Evolutionary conservation across 1,139 yeast species (phyloP).

Genomic region (Candida pseudoviswanathii): DNA sequence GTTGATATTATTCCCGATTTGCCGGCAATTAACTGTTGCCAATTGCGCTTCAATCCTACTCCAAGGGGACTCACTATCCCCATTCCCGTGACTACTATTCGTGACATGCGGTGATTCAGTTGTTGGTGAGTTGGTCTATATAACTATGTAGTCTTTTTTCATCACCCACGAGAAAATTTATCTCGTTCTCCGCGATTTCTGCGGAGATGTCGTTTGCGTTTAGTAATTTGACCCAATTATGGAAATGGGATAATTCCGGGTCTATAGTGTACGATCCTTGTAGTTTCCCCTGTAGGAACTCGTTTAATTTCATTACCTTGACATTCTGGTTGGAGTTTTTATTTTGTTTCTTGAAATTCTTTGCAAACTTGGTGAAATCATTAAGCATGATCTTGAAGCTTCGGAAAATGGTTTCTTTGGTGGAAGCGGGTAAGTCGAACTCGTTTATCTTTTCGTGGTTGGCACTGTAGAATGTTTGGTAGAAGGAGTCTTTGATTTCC

Average conservation of each 20-base stretch:
- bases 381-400: slow-evolving; percentile 26
- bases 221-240: slow-evolving; percentile 34
- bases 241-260: slow-evolving; percentile 19
- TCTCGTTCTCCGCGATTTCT: slow-evolving; percentile 28
- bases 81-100: slow-evolving; percentile 87
- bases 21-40: slow-evolving; percentile 54
- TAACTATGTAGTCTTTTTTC: slow-evolving; percentile 40
- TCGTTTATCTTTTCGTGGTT: slow-evolving; percentile 21
- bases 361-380: slow-evolving; percentile 31
- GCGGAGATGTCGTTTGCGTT: slow-evolving; percentile 24
- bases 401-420: slow-evolving; percentile 26
- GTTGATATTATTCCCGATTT: slow-evolving; percentile 63
- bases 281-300: slow-evolving; percentile 9
- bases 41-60: slow-evolving; percentile 56
- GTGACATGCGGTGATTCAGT: slow-evolving; percentile 16
- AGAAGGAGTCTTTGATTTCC: slow-evolving; percentile 30
- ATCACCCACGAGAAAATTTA: slow-evolving; percentile 46
- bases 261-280: not conserved
- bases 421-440: slow-evolving; percentile 17
- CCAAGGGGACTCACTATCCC: slow-evolving; percentile 90
- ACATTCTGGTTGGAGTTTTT: slow-evolving; percentile 16
- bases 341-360: slow-evolving; percentile 23
- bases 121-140: slow-evolving; percentile 12
- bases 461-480: slow-evolving; percentile 28
- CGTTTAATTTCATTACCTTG: slow-evolving; percentile 32